Base-by-base conservation (phyloP, 1,284 basidiomycete genomes). In the Prillingera fragicola region DNA sequence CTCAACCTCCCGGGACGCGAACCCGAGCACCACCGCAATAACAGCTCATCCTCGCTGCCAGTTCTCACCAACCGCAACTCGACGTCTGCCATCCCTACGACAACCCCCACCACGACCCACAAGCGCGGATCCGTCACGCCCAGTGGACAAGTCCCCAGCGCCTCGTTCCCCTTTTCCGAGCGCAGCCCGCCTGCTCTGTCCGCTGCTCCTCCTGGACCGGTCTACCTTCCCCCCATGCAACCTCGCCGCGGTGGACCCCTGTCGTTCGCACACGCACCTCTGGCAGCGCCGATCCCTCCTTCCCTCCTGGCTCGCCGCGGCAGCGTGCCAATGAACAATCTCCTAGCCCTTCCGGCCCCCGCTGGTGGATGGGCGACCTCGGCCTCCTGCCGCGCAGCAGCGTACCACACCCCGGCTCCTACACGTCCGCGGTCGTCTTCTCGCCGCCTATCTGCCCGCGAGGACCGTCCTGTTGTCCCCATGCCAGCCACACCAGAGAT, bases 211-310 rank as follows among this genome's bases (percentile, higher is more conserved):
- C 17, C 22, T 5, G 38, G 39, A 9, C 28, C 28, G 5, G 24
- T 38, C 6, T 43, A 43, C 29, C 42, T 43, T 1, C 39, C 34
- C 18, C 45, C 39, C 14, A 17, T 17, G 29, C 28, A 19, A 14
- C 19, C 33, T 9, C 33, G 27, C 25, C 36, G 37, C n/a, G 40
- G 41, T 17, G 44, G 35, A 8, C 35, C 52, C 13, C 33, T 59
- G 6, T 48, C 54, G 17, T 62, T 59, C 43, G 48, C 53, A 17
- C 48, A 52, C 31, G 41, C 49, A 26, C 43, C 54, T 0, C 37
- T 59, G 5, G 50, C 52, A 9, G 52, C 54, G 18, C 57, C 57
- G 1, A 55, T 62, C 24, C 59, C 59, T 3, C 59, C 59, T 3
- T 45, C 39, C 17, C 51, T 62, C 5, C 55, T 61, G 22, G 54